phyloP scores from a whole-genome alignment of 331 rosid genomes.

The Quercus phellos region DNA sequence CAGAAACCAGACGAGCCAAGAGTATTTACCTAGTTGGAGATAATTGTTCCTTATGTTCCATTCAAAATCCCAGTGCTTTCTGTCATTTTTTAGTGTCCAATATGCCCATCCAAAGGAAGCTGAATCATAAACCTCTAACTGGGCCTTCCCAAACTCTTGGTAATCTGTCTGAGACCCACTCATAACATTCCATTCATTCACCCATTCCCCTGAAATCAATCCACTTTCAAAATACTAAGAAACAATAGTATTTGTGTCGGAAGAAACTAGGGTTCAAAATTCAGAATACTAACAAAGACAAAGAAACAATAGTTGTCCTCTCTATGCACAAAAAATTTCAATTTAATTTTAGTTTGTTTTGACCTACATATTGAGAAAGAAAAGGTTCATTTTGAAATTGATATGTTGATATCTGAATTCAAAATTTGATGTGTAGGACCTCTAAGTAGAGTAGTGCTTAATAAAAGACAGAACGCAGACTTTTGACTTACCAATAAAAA shows the following conservation, averaged over 20 bases:
- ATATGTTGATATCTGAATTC: not conserved
- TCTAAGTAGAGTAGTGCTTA: constrained; percentile 1
- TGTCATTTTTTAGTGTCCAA: constrained; percentile 80
- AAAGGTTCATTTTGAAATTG: not conserved
- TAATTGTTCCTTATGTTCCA: constrained; percentile 72
- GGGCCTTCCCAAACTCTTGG: constrained; percentile 70
- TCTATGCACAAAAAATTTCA: not conserved
- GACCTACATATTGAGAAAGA: not conserved
- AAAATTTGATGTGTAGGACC: constrained; percentile 1
- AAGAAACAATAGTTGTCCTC: not conserved
- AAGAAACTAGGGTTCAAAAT: not conserved
- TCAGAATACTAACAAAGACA: not conserved
- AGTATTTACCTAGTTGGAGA: constrained; percentile 60
- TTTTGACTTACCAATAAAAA: constrained; percentile 50
- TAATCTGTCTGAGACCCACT: constrained; percentile 63
- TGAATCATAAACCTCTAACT: constrained; percentile 59
- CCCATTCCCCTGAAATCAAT: constrained; percentile 81
- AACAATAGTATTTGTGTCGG: not conserved
- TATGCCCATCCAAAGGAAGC: constrained; percentile 95
- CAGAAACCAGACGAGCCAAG: constrained; percentile 6
- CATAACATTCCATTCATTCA: constrained; percentile 76
- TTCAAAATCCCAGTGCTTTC: constrained; percentile 84
- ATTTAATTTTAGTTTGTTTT: not conserved
- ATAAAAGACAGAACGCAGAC: constrained; percentile 1
- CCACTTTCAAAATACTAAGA: constrained; percentile 3